Evolutionary conservation across 2,329 filamentous ascomycete species (phyloP), one percentile per base, ranked within the genome.

Genomic region (Aspergillus ibericus): DNA sequence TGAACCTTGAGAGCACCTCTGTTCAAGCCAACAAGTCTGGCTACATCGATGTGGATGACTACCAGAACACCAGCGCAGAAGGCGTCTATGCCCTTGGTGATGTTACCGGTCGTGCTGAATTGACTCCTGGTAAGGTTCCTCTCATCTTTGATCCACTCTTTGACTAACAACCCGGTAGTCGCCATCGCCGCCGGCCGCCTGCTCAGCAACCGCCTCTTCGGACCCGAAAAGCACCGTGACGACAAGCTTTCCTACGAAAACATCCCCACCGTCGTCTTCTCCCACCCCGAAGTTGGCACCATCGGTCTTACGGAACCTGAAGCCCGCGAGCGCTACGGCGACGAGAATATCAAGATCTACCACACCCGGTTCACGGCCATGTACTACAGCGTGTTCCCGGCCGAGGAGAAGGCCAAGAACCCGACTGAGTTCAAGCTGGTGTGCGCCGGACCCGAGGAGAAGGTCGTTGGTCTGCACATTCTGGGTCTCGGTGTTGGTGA

Each of bases 211-310:
- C 80, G 80, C 35, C 71, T 83, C 32, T 83, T 83, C 60, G 81
- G 81, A 2, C 75, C 78, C 3, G 66, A 75, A 3, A 74, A 81
- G 57, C 67, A 79, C 53, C 77, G 78, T 53, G 67, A 72, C 25
- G 70, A 78, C 49, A 76, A 78, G 56, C 72, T 82, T 29, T 74
- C 76, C 20, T 82, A 83, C 66, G 75, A 78, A n/a, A 78, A 80
- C 65, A 79, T 83, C 59, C 81, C 81, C 8, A 81, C 80, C 1
- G 80, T 82, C n/a, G 77, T 83, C 50, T 82, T 83, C 67, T 72
- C 80, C 1, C 80, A 82, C 64, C 81, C 81, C 0, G 78, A 81
- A 65, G 75, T 82, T 44, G 81, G 81, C 53, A 77, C 79, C 4
- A 72, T 78, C 27, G 81, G 81, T 35, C 75, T 82, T 10, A 82